Percentiles rank a stretch among this genome's conserved stretches.
Conservation (phyloP, 1,139 yeast species). For the Kurtzmaniella quercitrusa region DNA sequence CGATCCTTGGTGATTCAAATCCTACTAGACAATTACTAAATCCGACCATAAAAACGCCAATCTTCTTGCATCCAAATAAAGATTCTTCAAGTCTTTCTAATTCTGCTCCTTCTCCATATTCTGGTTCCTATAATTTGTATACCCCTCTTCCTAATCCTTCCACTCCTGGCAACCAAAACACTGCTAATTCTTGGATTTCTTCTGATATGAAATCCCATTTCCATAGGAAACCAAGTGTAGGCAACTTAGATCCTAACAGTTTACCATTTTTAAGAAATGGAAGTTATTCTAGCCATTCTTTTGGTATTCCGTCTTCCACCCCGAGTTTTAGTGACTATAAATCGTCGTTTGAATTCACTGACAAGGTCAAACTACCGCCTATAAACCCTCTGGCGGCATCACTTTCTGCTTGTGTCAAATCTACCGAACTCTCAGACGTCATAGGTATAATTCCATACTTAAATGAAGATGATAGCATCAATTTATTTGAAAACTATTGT, state of each 20-base stretch:
- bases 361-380: neutral
- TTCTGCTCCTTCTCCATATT: neutral
- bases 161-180: neutral
- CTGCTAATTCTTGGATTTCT: neutral
- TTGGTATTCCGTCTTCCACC: neutral
- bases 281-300: neutral
- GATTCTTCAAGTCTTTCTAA: neutral
- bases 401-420: neutral
- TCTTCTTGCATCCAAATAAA: neutral
- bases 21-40: neutral
- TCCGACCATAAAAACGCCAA: neutral
- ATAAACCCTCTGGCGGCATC: neutral
- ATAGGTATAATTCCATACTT: slow-evolving; percentile 22
- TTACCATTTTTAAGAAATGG: neutral
- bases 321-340: neutral
- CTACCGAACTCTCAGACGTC: slow-evolving; percentile 6
- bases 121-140: neutral
- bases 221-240: neutral
- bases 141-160: neutral
- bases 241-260: neutral
- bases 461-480: slow-evolving; percentile 24
- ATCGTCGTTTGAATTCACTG: neutral
- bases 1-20: neutral
- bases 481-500: slow-evolving; percentile 40
- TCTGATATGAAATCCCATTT: neutral